Evolutionary conservation across 176 grass and related monocot species (phyloP).

Genomic region (Musa schizocarpa): DNA sequence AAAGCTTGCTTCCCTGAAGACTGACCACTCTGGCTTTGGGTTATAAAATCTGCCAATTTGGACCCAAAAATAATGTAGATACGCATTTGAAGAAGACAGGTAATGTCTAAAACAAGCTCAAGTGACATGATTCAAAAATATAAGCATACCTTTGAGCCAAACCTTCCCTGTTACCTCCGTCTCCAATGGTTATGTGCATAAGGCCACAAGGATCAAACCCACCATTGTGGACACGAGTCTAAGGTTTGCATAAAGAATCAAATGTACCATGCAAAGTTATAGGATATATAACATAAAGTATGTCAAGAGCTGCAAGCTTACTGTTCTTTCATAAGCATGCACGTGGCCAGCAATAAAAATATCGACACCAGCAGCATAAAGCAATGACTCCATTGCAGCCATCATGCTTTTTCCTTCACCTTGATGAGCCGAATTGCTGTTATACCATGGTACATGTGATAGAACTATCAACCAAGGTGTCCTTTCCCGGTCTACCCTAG

Average conservation of each 20-base stretch:
- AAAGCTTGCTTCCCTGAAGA: slow-evolving; percentile 94
- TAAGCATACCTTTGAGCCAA: slow-evolving; percentile 57
- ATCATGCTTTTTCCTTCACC: slow-evolving; percentile 81
- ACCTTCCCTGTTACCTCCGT: slow-evolving; percentile 92
- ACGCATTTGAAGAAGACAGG: neutral
- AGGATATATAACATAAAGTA: neutral
- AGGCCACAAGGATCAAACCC: slow-evolving; percentile 56
- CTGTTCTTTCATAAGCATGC: slow-evolving; percentile 87
- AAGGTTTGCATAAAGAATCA: neutral
- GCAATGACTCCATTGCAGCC: slow-evolving; percentile 61
- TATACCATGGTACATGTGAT: slow-evolving; percentile 91
- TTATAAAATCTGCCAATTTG: slow-evolving; percentile 39
- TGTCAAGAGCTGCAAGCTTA: slow-evolving; percentile 22
- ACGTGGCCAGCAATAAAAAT: slow-evolving; percentile 85
- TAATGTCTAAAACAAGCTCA: neutral
- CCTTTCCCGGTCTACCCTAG: slow-evolving; percentile 58
- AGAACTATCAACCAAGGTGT: slow-evolving; percentile 68
- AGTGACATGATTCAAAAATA: neutral
- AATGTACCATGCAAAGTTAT: neutral
- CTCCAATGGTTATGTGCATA: slow-evolving; percentile 88
- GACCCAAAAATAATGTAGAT: neutral
- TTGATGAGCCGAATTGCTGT: slow-evolving; percentile 87
- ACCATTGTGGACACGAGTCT: slow-evolving; percentile 61
- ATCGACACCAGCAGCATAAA: slow-evolving; percentile 66
- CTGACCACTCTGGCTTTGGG: slow-evolving; percentile 85